Evolutionary conservation across 148 eudicot species (phyloP).

Genomic region (Spergularia bocconei): DNA sequence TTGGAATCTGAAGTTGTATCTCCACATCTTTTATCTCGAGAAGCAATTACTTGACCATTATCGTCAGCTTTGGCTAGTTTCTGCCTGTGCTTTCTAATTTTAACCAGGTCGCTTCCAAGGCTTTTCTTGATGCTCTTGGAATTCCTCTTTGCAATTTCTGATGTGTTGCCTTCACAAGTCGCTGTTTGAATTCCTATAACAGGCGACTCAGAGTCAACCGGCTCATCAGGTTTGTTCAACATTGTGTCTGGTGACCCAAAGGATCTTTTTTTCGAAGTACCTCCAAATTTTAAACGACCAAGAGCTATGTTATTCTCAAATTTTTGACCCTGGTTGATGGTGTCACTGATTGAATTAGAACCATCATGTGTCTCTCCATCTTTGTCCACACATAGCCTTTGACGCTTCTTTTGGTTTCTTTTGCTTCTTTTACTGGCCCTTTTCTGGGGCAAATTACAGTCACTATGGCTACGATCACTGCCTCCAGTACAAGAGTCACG

Average conservation of each 20-base stretch:
- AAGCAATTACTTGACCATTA: background rate
- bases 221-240: constrained; percentile 18
- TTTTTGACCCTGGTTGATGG: constrained; percentile 14
- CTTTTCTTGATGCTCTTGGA: constrained; percentile 8
- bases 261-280: constrained; percentile 10
- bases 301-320: background rate
- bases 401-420: constrained; percentile 33
- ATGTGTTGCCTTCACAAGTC: background rate
- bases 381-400: constrained; percentile 25
- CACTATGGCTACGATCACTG: constrained; percentile 7
- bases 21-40: constrained; percentile 14
- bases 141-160: background rate
- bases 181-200: constrained; percentile 12
- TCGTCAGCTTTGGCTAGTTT: constrained; percentile 11
- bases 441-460: constrained; percentile 28
- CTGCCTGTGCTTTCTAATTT: constrained; percentile 18
- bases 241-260: constrained; percentile 7
- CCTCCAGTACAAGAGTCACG: constrained; percentile 23
- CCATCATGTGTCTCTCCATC: constrained; percentile 17
- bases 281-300: constrained; percentile 11
- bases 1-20: constrained; percentile 16
- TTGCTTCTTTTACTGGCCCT: constrained; percentile 32
- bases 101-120: background rate
- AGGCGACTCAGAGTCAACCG: constrained; percentile 16
- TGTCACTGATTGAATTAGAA: constrained; percentile 10